These are phyloP conservation scores for Tuber microsphaerosporum DNA, from an alignment of 495 filamentous ascomycete genomes.

Conservation along the genomic window DNA sequence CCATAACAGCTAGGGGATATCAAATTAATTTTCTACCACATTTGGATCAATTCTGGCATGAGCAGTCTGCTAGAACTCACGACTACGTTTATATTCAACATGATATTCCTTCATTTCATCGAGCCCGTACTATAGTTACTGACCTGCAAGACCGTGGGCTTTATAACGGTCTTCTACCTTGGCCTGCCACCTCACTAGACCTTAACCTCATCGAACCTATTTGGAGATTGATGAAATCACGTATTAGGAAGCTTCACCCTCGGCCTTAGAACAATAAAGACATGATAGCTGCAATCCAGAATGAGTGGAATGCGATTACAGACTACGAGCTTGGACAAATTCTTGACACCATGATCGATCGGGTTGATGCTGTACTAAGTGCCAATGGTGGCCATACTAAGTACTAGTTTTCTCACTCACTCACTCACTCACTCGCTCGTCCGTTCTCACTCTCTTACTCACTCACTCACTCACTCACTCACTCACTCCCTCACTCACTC, in stretches of 20 bases:
- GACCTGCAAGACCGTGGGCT: not conserved
- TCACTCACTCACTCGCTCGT: too few relatives aligned
- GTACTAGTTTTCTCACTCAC: not conserved
- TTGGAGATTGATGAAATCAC: not conserved
- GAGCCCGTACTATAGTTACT: not conserved
- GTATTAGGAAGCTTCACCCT: not conserved
- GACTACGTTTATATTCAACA: not conserved
- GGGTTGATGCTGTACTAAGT: not conserved
- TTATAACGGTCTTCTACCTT: not conserved
- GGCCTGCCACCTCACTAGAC: not conserved
- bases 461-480: too few relatives aligned
- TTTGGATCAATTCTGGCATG: not conserved
- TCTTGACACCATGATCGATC: not conserved
- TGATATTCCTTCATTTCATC: not conserved
- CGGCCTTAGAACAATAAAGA: not conserved
- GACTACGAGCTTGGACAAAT: not conserved
- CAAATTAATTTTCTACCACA: not conserved
- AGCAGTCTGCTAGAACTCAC: not conserved
- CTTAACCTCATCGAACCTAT: not conserved
- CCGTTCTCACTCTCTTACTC: not conserved
- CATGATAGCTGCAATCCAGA: not conserved
- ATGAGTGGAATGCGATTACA: not conserved
- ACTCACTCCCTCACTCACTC: too few relatives aligned
- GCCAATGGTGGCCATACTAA: not conserved
- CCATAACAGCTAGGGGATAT: not conserved